Percentiles rank a stretch among this genome's conserved stretches.
Conservation (phyloP, 768 basidiomycete species). For the Tylopilus rubrobrunneus region DNA sequence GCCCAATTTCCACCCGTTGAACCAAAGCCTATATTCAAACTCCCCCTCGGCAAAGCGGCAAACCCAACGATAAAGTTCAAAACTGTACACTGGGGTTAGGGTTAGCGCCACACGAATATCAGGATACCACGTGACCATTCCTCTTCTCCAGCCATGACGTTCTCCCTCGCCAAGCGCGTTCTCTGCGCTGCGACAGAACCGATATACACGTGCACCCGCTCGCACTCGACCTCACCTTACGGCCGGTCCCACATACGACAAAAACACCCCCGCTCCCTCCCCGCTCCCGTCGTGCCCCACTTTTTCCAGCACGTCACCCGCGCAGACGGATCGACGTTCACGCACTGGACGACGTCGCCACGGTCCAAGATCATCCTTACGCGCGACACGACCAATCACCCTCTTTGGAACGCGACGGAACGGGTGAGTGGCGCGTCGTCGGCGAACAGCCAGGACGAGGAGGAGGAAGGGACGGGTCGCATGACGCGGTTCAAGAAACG, state of each 20-base stretch:
- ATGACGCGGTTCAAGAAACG: constrained; percentile 75
- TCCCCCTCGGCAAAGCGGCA: no score
- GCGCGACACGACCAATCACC: constrained; percentile 86
- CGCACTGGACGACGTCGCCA: constrained; percentile 87
- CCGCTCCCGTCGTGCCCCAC: constrained; percentile 80
- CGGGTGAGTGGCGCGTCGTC: constrained; percentile 47
- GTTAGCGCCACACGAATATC: no score
- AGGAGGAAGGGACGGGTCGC: constrained; percentile 68
- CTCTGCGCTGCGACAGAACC: constrained; percentile 2
- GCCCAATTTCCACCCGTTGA: no score
- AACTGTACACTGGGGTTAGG: no score
- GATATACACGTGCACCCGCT: constrained; percentile 29
- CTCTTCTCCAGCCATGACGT: constrained; percentile 6
- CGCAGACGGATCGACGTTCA: constrained; percentile 85
- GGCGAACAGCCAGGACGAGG: constrained; percentile 51
- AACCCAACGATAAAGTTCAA: no score
- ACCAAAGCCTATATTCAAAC: no score
- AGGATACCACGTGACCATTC: not conserved
- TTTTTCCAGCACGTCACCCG: constrained; percentile 84
- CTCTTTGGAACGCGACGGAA: constrained; percentile 74
- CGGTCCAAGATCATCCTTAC: constrained; percentile 72
- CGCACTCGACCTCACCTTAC: constrained; percentile 71
- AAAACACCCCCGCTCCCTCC: constrained; percentile 61
- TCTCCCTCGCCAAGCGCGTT: constrained; percentile 12
- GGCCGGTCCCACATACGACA: constrained; percentile 83